Base-by-base conservation (phyloP, 495 filamentous ascomycete genomes). In the Stereocaulon alpinum region DNA sequence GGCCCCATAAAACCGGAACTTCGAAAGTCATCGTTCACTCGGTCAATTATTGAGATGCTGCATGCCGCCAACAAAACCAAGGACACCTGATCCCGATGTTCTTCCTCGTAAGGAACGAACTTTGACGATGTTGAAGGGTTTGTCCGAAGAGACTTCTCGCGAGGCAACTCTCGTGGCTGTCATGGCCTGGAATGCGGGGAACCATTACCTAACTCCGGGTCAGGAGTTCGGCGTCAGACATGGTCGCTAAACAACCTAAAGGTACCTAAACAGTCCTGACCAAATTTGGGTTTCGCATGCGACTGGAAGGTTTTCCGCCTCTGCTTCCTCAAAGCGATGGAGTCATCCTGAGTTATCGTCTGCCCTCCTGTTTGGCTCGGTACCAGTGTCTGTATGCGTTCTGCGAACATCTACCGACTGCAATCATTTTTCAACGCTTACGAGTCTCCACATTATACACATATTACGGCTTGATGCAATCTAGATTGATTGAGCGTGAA, bases 161-260 rank as follows among this genome's bases (percentile, higher is more conserved):
- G 49, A 32, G 49, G 15, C 49, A 52, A 6, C 0, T 37, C 9
- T 2, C 6, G 34, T 34, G 7, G 29, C 10, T n/a, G 27, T 30
- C 49, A 30, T 51, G 49, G 49, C 49, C 47, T 34, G 49, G 15
- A 51, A 51, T 32, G 49, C n/a, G 49, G 49, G 49, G n/a, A 15
- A 20, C 44, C 17, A 18, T 22, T 9, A 29, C 18, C 27, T 17
- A 9, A 17, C 11, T 29, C 45, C 20, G 45, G 9, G 29, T 32
- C 15, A 27, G 10, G 24, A 48, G 2, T 9, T 48, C n/a, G 18
- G 30, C 12, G 47, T 14, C 27, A 50, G 30, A 10, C 30, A n/a
- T 18, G 18, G 9, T 37, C 5, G 30, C 27, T 52, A 52, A 52
- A 12, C 34, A 12, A 24, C 3, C n/a, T n/a, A n/a, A n/a, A n/a